Evolutionary conservation across 2,329 filamentous ascomycete genomes (phyloP).

Genomic region (Clonostachys rhizophaga): DNA sequence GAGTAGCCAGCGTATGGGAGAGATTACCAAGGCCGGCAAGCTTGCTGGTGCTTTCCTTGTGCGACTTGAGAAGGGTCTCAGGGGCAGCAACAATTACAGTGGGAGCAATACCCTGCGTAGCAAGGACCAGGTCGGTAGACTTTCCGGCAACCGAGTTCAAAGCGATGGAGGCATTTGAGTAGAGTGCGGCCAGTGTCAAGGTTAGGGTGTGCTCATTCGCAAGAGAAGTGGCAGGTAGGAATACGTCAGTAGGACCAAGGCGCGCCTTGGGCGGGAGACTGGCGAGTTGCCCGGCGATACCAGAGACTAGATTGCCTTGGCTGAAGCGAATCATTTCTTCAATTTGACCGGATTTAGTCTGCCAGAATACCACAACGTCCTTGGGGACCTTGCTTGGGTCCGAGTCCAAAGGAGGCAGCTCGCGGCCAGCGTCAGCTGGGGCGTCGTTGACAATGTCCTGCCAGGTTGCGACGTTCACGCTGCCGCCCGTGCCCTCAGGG

Average conservation of each 20-base stretch:
- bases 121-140: slow-evolving; percentile 65
- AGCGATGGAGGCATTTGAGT: slow-evolving; percentile 77
- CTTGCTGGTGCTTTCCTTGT: slow-evolving; percentile 55
- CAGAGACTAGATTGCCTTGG: slow-evolving; percentile 82
- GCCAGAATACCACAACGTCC: slow-evolving; percentile 65
- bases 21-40: slow-evolving; percentile 57
- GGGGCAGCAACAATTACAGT: slow-evolving; percentile 80
- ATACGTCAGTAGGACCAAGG: slow-evolving; percentile 69
- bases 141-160: slow-evolving; percentile 83
- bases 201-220: slow-evolving; percentile 75
- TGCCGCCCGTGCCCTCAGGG: slow-evolving; percentile 69
- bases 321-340: slow-evolving; percentile 79
- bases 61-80: slow-evolving; percentile 64
- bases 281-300: slow-evolving; percentile 71
- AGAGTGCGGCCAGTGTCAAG: slow-evolving; percentile 78
- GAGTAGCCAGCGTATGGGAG: slow-evolving; percentile 68
- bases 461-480: slow-evolving; percentile 84
- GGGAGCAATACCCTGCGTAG: slow-evolving; percentile 70
- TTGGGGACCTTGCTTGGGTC: slow-evolving; percentile 36
- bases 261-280: slow-evolving; percentile 72
- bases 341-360: slow-evolving; percentile 39
- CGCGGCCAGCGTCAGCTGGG: slow-evolving; percentile 48
- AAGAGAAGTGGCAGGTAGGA: slow-evolving; percentile 80
- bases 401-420: slow-evolving; percentile 60
- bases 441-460: slow-evolving; percentile 78